Evolutionary conservation across 192 early-diverging fungal genomes (phyloP).

Genomic region (Mortierella antarctica): DNA sequence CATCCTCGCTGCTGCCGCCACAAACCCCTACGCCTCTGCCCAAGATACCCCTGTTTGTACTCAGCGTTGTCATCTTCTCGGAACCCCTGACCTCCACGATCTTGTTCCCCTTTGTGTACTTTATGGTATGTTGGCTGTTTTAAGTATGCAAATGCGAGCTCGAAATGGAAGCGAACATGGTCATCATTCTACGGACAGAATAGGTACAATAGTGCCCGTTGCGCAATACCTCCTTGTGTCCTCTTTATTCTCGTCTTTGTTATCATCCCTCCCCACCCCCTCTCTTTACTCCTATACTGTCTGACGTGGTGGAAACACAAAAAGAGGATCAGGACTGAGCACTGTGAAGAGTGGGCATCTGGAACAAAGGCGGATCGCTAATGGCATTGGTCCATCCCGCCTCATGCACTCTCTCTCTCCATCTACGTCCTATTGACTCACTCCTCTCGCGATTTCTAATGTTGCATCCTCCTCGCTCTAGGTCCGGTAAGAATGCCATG

Average conservation of each 20-base stretch:
- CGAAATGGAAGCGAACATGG: constrained; percentile 13
- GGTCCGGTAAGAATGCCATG: constrained; percentile 36
- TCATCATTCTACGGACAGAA: no score
- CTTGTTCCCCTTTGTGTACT: constrained; percentile 87
- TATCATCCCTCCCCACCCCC: neutral
- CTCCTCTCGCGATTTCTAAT: neutral
- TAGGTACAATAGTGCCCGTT: neutral
- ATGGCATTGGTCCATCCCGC: neutral
- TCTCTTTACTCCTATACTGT: no score
- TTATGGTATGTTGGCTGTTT: constrained; percentile 66
- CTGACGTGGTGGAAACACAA: neutral
- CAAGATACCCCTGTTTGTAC: constrained; percentile 53
- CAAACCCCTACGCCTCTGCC: constrained; percentile 37
- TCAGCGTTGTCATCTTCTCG: constrained; percentile 56
- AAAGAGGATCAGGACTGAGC: neutral
- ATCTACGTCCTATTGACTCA: neutral
- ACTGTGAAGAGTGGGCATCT: no score
- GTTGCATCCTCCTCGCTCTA: neutral
- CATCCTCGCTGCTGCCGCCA: neutral
- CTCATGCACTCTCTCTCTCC: neutral
- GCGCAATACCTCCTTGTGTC: neutral
- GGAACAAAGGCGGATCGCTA: neutral
- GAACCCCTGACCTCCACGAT: constrained; percentile 80
- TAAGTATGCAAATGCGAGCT: neutral
- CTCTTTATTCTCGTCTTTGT: neutral